phyloP scores from a whole-genome alignment of 129 eudicot genomes.

The Gnaphalium uliginosum region DNA sequence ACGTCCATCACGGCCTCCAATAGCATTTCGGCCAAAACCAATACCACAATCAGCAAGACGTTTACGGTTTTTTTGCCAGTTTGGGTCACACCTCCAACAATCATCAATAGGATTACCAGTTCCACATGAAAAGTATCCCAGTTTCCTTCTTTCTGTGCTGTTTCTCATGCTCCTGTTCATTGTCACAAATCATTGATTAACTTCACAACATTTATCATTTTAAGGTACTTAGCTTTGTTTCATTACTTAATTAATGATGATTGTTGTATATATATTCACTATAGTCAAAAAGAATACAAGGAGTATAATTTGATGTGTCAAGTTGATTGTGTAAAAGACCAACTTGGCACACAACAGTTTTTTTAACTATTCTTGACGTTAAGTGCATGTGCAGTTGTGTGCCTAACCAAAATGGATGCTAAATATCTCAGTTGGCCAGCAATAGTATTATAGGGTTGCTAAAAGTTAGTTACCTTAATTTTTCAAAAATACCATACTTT shows the following conservation, averaged over 20 bases:
- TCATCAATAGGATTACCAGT: slow-evolving; percentile 93
- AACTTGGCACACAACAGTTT: background rate
- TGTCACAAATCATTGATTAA: background rate
- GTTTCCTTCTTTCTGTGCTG: slow-evolving; percentile 82
- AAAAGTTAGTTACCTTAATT: slow-evolving; percentile 1
- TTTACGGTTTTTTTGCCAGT: slow-evolving; percentile 87
- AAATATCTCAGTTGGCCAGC: slow-evolving; percentile 16
- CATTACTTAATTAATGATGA: background rate
- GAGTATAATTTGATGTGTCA: background rate
- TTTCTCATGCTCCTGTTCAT: slow-evolving; percentile 67
- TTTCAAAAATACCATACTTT: slow-evolving; percentile 10
- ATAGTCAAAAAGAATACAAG: background rate
- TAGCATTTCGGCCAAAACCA: slow-evolving; percentile 88
- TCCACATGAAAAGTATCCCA: slow-evolving; percentile 87
- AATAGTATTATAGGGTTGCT: slow-evolving; percentile 21
- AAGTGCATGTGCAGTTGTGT: slow-evolving; percentile 8
- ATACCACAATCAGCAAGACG: slow-evolving; percentile 92
- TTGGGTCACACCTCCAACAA: slow-evolving; percentile 90
- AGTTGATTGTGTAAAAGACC: background rate
- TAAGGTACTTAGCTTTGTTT: background rate
- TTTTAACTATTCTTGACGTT: background rate
- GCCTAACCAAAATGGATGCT: background rate
- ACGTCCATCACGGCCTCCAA: slow-evolving; percentile 90
- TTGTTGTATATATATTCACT: background rate
- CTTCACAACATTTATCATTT: background rate